Evolutionary conservation across 768 basidiomycete species (phyloP).

Genomic region (Austroboletus festivus): DNA sequence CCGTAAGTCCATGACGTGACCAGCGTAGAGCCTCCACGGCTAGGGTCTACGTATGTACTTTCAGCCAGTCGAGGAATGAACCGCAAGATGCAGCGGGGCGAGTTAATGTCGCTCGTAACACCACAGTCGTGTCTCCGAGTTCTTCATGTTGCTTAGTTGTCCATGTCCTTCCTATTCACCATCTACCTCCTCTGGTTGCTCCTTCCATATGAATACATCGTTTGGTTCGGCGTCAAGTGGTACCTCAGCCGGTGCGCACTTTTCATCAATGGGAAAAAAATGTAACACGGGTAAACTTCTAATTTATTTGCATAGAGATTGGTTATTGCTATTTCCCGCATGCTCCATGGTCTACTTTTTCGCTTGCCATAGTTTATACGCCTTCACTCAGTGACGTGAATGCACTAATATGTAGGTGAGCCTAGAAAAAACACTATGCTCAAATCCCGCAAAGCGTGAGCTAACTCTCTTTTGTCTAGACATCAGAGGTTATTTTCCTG

Average conservation of each 20-base stretch:
- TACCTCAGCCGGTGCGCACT: slow-evolving; percentile 83
- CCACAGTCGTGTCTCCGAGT: slow-evolving; percentile 73
- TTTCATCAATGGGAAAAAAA: no score
- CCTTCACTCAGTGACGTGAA: slow-evolving; percentile 66
- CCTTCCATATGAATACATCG: slow-evolving; percentile 67
- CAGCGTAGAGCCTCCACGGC: no score
- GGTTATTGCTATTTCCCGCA: slow-evolving; percentile 79
- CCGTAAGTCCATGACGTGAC: no score
- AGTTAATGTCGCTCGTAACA: slow-evolving; percentile 43
- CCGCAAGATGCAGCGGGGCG: no score
- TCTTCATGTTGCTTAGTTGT: slow-evolving; percentile 83
- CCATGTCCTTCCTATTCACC: slow-evolving; percentile 66
- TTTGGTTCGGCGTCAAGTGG: slow-evolving; percentile 70
- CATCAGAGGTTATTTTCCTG: slow-evolving; percentile 51
- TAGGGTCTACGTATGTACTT: no score
- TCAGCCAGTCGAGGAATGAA: no score
- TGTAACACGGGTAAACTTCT: no score
- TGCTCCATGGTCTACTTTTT: slow-evolving; percentile 73
- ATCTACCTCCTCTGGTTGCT: slow-evolving; percentile 79
- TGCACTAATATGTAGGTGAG: slow-evolving; percentile 66
- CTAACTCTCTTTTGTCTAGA: slow-evolving; percentile 41
- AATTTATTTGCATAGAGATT: slow-evolving; percentile 75
- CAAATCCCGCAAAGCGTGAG: slow-evolving; percentile 9
- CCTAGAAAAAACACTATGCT: no score
- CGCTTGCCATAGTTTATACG: slow-evolving; percentile 68